Conservation (phyloP, 805 yeast genomes). For the Wickerhamomyces subpelliculosus region DNA sequence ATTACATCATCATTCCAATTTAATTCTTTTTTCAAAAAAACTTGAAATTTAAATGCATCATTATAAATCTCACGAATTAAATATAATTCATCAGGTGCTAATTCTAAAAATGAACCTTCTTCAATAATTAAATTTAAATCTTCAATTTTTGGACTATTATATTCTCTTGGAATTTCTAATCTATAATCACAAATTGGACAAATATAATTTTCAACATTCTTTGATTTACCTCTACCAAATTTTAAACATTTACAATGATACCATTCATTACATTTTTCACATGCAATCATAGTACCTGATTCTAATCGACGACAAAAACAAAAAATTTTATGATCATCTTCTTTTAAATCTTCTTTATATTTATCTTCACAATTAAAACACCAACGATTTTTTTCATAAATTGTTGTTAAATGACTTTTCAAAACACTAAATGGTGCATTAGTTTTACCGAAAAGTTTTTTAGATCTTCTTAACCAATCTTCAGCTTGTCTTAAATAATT, state of each 20-base stretch:
- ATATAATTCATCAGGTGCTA: conserved; percentile 29
- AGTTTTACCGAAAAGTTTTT: conserved; percentile 27
- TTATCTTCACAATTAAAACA: conserved; percentile 22
- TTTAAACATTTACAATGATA: conserved; percentile 57
- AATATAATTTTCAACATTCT: conserved; percentile 30
- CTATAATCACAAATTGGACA: conserved; percentile 50
- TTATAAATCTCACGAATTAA: conserved; percentile 12
- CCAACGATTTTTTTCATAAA: conserved; percentile 14
- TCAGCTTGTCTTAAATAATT: conserved; percentile 22
- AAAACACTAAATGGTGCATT: conserved; percentile 27
- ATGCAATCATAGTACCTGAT: conserved; percentile 58
- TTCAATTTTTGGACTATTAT: conserved; percentile 26
- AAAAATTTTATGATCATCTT: conserved; percentile 26
- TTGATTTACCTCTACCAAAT: conserved; percentile 25
- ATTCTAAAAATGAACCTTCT: conserved; percentile 21
- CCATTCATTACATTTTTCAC: conserved; percentile 69
- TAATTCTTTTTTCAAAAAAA: conserved; percentile 13
- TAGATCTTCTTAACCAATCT: conserved; percentile 30
- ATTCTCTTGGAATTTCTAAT: conserved; percentile 24
- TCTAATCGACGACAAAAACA: conserved; percentile 62
- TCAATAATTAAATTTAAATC: conserved; percentile 24
- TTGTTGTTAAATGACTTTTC: conserved; percentile 18
- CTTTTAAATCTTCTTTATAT: conserved; percentile 5
- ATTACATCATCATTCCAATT: conserved; percentile 12
- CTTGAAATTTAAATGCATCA: conserved; percentile 15